These are phyloP conservation scores for Ceratobasidium sp. DNA, from an alignment of 1,284 basidiomycete species.

Conservation along the genomic window DNA sequence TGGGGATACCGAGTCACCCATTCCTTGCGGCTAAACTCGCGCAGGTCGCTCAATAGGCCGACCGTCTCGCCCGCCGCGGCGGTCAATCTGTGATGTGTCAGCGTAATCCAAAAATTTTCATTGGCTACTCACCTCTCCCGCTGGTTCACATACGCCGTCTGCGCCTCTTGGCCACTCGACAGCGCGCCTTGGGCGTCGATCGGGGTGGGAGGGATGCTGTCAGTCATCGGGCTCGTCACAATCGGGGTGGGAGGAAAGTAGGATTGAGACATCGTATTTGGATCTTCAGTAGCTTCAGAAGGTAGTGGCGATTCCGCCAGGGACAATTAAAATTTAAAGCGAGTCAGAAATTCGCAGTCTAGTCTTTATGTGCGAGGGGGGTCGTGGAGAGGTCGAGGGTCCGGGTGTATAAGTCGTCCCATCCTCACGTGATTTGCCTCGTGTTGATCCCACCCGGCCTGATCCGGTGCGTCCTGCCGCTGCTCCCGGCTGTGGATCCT, in stretches of 20 bases:
- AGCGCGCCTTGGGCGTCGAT: slow-evolving; percentile 9
- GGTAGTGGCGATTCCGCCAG: not conserved
- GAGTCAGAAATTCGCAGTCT: not conserved
- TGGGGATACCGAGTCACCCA: slow-evolving; percentile 90
- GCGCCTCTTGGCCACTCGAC: slow-evolving; percentile 65
- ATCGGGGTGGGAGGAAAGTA: slow-evolving; percentile 36
- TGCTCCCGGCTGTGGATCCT: not conserved
- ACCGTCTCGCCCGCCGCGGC: slow-evolving; percentile 76
- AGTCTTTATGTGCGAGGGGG: slow-evolving; percentile 21
- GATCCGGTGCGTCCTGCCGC: slow-evolving; percentile 2
- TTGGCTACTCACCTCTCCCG: slow-evolving; percentile 65
- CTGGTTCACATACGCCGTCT: slow-evolving; percentile 73
- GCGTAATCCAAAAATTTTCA: slow-evolving; percentile 17
- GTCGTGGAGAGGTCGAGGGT: slow-evolving; percentile 2
- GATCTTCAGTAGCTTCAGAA: too few species aligned
- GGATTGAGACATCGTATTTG: slow-evolving; percentile 39
- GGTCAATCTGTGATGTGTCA: slow-evolving; percentile 62
- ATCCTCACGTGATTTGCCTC: slow-evolving; percentile 24
- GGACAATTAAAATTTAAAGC: slow-evolving; percentile 4
- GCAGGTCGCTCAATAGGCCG: slow-evolving; percentile 72
- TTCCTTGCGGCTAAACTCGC: slow-evolving; percentile 81
- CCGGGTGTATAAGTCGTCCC: slow-evolving; percentile 6
- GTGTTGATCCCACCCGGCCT: slow-evolving; percentile 16
- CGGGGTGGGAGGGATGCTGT: slow-evolving; percentile 29
- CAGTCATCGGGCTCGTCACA: not conserved